Percentiles rank a stretch among this genome's conserved stretches.
Conservation (phyloP, 2,329 filamentous ascomycete genomes). For the Camptophora hylomeconis region DNA sequence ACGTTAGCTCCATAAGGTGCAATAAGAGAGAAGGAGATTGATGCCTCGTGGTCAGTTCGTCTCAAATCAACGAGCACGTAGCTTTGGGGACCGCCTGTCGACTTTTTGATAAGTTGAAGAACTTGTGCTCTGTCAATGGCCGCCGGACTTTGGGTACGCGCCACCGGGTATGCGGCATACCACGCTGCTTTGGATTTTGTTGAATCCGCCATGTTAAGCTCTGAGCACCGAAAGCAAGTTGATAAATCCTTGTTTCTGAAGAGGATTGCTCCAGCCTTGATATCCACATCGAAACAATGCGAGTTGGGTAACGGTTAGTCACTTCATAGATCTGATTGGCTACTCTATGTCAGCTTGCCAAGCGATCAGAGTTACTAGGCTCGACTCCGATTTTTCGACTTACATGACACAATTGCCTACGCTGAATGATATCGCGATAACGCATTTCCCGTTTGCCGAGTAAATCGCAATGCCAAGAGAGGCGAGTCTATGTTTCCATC, state of each 20-base stretch:
- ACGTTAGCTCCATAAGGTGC: conserved; percentile 1
- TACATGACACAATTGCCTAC: too few relatives aligned
- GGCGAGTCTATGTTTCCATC: too few relatives aligned
- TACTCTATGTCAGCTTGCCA: too few relatives aligned
- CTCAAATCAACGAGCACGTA: conserved; percentile 37
- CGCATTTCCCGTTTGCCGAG: too few relatives aligned
- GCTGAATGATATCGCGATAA: too few relatives aligned
- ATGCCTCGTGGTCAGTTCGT: conserved; percentile 34
- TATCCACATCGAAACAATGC: neutral
- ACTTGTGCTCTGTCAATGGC: conserved; percentile 23
- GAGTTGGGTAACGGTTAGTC: conserved; percentile 1
- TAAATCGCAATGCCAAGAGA: too few relatives aligned
- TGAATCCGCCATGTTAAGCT: too few relatives aligned
- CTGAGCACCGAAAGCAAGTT: too few relatives aligned
- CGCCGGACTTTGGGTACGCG: conserved; percentile 10
- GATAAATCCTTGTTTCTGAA: too few relatives aligned
- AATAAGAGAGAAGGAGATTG: neutral
- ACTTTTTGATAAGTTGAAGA: conserved; percentile 20
- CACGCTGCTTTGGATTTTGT: conserved; percentile 7
- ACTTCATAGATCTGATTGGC: neutral
- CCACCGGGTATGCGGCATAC: conserved; percentile 9
- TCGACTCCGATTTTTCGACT: too few relatives aligned
- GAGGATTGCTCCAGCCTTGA: neutral
- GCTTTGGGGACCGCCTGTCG: conserved; percentile 20
- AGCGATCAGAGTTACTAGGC: too few relatives aligned